Evolutionary conservation across 1,139 yeast species (phyloP), one percentile per base, ranked within the genome.

Genomic region (Candida sanyaensis): DNA sequence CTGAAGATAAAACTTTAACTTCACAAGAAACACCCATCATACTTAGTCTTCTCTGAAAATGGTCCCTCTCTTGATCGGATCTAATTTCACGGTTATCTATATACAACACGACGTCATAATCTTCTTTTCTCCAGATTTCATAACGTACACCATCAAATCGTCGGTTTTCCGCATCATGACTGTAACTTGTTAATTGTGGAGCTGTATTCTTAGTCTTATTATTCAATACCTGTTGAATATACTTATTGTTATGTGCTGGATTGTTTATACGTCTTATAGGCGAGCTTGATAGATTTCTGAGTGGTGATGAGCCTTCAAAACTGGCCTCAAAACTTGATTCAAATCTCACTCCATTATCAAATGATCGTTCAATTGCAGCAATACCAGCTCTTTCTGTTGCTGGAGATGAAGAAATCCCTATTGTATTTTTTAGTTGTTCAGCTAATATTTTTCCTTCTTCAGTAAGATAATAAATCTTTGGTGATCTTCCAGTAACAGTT

Each of bases 61-160:
- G 86, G 50, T 82, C 86, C 12, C 93, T 69, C 38, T 89, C 91
- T 34, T 62, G 68, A 49, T 70, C 72, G 0, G 92, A 81, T 53
- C 72, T 65, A 5, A 91, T 75, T 66, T 95, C 99, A 54, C 99
- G 76, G 55, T 83, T 89, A 65, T 95, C 99, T 4, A 93, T 68
- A 3, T 88, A 55, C 9, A 93, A 73, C 24, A 78, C 69, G 3
- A 93, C 69, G 1, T 80, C 84, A 60, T 75, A 92, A 27, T 73
- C 77, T 2, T 59, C 64, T 1, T 57, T 54, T 4, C 61, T 53
- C 80, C 80, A 76, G 1, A 73, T 62, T 36, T 70, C 72, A 50
- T 74, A 75, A 12, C 62, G 58, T 4, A 61, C 59, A 5, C 61
- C 66, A 41, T 58, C 55, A 30, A 57, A 62, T 0, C 53, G 52